Evolutionary conservation across 1,284 basidiomycete genomes (phyloP), one percentile per base, ranked within the genome.

Genomic region (Ustilago nuda): DNA sequence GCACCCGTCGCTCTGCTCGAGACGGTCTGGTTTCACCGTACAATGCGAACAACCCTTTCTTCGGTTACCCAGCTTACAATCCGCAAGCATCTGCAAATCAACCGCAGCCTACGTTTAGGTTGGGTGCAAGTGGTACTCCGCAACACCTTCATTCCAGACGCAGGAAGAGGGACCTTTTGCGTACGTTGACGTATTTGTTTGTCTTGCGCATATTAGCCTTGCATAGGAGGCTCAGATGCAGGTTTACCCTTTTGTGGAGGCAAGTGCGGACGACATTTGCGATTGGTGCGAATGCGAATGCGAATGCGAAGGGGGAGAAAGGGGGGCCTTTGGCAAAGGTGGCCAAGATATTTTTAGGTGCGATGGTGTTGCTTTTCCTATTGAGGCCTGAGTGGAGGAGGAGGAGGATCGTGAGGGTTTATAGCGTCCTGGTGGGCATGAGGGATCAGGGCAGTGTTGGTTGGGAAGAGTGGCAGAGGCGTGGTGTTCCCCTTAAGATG

Each of bases 1-100:
- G 83, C 37, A 80, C 81, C 3, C 77, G 76, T 19, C 74, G 76
- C 17, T 80, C 76, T 13, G 65, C 62, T 2, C 69, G 80, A 51
- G 81, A 82, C 51, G 82, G 82, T 13, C 68, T 75, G 19, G 83
- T 84, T 23, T 82, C 81, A 19, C 87, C 87, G 6, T 87, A 86
- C 83, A 86, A 87, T 66, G 66, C 79, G 53, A 79, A 90, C 56
- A 94, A 94, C 78, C 93, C 93, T 0, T 94, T 92, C 86, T 94
- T 91, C 79, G 93, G 93, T n/a, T 94, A 94, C 84, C 92, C 93
- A 0, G 86, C 88, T 54, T 82, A 76, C 69, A 67, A 72, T 23
- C 67, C 65, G 13, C 12, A 12, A 6, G 15, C 39, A n/a, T 45
- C 43, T n/a, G 8, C 36, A 9, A 4, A 60, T 0, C 35, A 23